Conservation (phyloP, 495 filamentous ascomycete species). For the Amorphotheca resinae region DNA sequence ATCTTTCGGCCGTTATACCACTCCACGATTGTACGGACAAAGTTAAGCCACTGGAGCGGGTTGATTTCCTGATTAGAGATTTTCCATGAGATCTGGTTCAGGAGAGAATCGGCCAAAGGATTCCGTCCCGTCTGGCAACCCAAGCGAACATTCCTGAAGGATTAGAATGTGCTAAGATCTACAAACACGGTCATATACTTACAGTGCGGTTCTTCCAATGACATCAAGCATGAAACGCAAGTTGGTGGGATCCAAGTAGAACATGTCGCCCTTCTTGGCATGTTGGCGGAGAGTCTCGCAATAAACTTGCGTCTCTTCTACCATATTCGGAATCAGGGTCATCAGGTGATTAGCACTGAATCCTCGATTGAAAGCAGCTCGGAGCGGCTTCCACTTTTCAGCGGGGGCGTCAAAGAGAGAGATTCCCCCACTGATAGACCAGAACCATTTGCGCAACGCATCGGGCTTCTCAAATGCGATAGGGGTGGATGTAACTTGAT, state of each 20-base stretch:
- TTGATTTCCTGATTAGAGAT: slow-evolving; percentile 16
- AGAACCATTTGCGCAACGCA: slow-evolving; percentile 18
- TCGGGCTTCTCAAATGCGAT: slow-evolving; percentile 11
- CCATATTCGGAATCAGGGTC: slow-evolving; percentile 27
- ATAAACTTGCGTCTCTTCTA: slow-evolving; percentile 29
- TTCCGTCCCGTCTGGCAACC: slow-evolving; percentile 5
- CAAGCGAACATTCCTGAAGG: slow-evolving; percentile 23
- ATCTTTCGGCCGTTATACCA: slow-evolving; percentile 25
- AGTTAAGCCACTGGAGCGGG: slow-evolving; percentile 16
- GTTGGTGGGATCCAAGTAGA: slow-evolving; percentile 25
- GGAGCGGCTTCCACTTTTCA: slow-evolving; percentile 3
- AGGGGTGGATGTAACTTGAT: slow-evolving; percentile 3
- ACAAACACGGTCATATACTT: slow-evolving; percentile 8
- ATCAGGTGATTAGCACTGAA: slow-evolving; percentile 30
- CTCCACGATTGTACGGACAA: slow-evolving; percentile 7
- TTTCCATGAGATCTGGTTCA: slow-evolving; percentile 12
- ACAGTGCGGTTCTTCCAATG: slow-evolving; percentile 21
- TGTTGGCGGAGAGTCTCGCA: slow-evolving; percentile 21
- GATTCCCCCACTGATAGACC: slow-evolving; percentile 3
- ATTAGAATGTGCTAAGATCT: slow-evolving; percentile 22
- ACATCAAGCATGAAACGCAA: slow-evolving; percentile 31
- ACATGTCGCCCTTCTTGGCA: slow-evolving; percentile 22
- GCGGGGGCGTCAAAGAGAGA: slow-evolving; percentile 2
- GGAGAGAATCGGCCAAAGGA: slow-evolving; percentile 24
- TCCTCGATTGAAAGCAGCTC: slow-evolving; percentile 31